Evolutionary conservation across 75 land plant genomes (phyloP), one percentile per base, ranked within the genome.

Genomic region (Pseudotsuga menziesii): DNA sequence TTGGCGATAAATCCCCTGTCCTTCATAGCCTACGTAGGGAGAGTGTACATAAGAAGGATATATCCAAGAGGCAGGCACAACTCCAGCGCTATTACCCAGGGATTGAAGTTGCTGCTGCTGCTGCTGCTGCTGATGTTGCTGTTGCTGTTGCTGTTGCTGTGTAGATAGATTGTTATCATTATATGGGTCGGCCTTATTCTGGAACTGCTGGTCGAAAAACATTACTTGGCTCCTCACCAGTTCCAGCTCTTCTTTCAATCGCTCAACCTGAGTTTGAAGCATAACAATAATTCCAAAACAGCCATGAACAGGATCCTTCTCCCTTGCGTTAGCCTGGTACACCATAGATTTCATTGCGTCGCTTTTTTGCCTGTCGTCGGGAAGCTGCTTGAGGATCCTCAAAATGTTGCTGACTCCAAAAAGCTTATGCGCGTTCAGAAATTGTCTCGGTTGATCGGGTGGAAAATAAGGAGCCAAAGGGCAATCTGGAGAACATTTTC

Each of bases 261-360:
- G 19, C 0, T 67, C 76, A 32, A 92, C 80, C 77, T 86, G 90
- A 0, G 76, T 75, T 13, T 84, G 72, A 29, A 94, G 83, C 19
- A 79, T 73, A 4, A 59, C 52, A 48, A 94, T 82, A 29, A 88
- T 64, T 0, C 91, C 62, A 58, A 75, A 77, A 62, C 93, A 92
- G 6, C 97, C 97, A n/a, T 88, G 81, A 54, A 90, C 89, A 27
- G 93, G 97, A 70, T 92, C 93, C 41, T 41, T 58, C 55, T 92
- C 95, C 2, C 95, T 84, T 0, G 76, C 83, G 29, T 92, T 83
- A 14, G 96, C 85, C 78, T 94, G 88, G 77, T 76, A 94, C 16
- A 88, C 85, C 56, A 94, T 89, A 22, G 91, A 73, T 29, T 82
- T 76, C 86, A 93, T 90, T 56, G 95, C 92, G 3, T 80, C 87